Base-by-base conservation (phyloP, 306 rosid species). In the Malus fusca region DNA sequence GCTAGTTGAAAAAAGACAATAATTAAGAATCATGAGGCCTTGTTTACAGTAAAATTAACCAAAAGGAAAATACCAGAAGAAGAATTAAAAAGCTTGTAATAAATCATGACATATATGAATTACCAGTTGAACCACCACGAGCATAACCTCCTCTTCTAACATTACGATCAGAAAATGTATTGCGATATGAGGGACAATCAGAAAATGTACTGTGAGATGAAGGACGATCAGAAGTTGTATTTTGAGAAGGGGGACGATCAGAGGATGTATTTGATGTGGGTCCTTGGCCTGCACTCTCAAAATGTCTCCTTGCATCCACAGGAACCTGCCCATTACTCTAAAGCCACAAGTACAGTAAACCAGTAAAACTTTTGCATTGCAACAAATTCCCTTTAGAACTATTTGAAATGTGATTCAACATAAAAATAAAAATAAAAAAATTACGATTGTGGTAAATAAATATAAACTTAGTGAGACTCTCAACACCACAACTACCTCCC, bases 101-200 rank as follows among this genome's bases (percentile, higher is more conserved):
- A 40, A 44, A 44, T 60, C 58, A 46, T 9, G 70, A 26, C 13
- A 25, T 21, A 73, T 14, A 61, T 48, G 65, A 69, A 69, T 88
- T 90, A 90, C 97, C 93, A 76, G 91, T 86, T 62, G 72, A 56
- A 79, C 85, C 72, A 80, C 75, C 87, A 56, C 90, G 85, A 79
- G 93, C 78, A 86, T 87, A 82, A 79, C 86, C 88, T 66, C 85
- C 78, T 87, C 90, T 88, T 61, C 86, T 95, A 65, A 75, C 84
- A 84, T 81, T 83, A 75, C 82, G 90, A 72, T 87, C 96, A 81
- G 87, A 78, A 82, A 71, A 72, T 59, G 89, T 48, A 48, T 5
- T 48, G 53, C 5, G 19, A 48, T 19, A 48, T 48, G 19, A 15
- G 53, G 53, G 19, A 48, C 3, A 21, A 48, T 48, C 55, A 15